Percentiles rank a stretch among this genome's conserved stretches.
Evolutionary conservation across 345 rosid genomes (phyloP).

Genomic region (Populus deltoides): DNA sequence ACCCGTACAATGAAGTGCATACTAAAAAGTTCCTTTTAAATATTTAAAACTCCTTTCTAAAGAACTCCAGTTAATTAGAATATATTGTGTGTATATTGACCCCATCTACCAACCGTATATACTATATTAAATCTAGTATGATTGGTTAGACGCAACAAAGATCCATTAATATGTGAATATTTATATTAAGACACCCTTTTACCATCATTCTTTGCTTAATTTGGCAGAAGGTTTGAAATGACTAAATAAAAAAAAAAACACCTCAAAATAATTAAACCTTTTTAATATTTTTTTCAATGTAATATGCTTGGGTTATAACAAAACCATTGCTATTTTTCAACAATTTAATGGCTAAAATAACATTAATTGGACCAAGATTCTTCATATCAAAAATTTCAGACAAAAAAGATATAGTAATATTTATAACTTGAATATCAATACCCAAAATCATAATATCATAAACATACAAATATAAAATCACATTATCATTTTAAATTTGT

Average conservation of each 20-base stretch:
- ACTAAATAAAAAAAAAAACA: neutral
- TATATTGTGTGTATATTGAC: neutral
- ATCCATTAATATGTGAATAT: neutral
- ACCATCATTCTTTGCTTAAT: neutral
- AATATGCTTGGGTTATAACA: neutral
- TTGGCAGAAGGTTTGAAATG: neutral
- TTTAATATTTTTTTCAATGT: neutral
- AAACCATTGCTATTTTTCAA: neutral
- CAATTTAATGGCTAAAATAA: neutral
- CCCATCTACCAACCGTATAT: neutral
- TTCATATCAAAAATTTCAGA: neutral
- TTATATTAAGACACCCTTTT: neutral
- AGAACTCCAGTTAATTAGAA: neutral
- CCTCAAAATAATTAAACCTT: neutral
- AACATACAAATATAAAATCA: constrained; percentile 8
- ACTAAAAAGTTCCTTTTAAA: neutral
- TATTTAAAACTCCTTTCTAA: neutral
- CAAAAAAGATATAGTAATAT: neutral
- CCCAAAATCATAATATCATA: neutral
- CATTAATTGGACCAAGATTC: neutral
- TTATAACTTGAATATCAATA: neutral
- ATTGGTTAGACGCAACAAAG: too few relatives aligned
- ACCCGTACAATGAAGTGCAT: neutral
- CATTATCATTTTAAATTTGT: neutral
- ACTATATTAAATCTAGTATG: too few relatives aligned